Percentiles rank a stretch among this genome's conserved stretches.
phyloP scores from a whole-genome alignment of 148 eudicot genomes.

The Camellia lanceoleosa region DNA sequence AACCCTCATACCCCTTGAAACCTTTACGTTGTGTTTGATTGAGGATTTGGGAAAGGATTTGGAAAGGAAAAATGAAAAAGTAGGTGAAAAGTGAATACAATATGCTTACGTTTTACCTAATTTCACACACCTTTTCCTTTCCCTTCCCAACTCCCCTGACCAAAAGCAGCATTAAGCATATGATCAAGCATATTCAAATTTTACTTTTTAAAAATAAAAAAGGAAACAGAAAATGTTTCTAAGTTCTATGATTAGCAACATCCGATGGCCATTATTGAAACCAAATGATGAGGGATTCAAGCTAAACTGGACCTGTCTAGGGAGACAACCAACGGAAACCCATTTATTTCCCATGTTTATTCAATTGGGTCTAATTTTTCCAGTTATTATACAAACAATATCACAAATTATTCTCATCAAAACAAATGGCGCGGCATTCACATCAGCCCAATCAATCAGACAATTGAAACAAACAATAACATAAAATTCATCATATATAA shows the following conservation, averaged over 20 bases:
- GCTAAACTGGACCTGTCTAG: not conserved
- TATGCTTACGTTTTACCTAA: too few species aligned
- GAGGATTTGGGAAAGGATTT: too few species aligned
- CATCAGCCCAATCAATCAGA: slow-evolving; percentile 1
- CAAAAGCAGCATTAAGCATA: not conserved
- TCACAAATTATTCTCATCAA: not conserved
- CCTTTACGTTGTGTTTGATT: too few species aligned
- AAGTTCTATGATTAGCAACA: not conserved
- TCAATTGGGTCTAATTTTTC: not conserved
- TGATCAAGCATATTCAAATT: not conserved
- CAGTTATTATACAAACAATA: not conserved
- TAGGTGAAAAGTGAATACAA: too few species aligned
- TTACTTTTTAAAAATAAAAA: not conserved
- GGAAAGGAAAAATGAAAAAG: too few species aligned
- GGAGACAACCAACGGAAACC: not conserved
- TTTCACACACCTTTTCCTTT: too few species aligned
- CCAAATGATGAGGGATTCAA: not conserved
- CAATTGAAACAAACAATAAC: not conserved
- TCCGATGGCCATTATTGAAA: not conserved
- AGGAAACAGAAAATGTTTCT: not conserved
- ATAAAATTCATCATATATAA: not conserved
- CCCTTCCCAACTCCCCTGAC: too few species aligned
- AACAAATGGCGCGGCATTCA: not conserved
- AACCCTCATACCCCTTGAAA: not conserved
- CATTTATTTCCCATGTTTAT: not conserved